Conservation (phyloP, 2,329 filamentous ascomycete species). For the Bipolaris gigantea region DNA sequence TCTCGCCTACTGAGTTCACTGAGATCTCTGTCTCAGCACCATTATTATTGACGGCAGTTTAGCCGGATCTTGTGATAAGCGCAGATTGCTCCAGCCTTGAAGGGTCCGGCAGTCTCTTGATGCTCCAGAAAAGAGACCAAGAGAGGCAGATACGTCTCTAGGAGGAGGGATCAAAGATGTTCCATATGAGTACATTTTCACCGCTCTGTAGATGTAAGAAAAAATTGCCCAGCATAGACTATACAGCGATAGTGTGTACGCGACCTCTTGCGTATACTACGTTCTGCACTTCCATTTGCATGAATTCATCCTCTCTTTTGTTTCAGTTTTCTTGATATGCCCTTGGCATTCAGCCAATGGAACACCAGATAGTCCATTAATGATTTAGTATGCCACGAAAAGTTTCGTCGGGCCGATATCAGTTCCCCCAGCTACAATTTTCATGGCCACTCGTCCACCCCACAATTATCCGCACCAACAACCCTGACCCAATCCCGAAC, state of each 20-base stretch:
- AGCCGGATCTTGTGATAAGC: too few species aligned
- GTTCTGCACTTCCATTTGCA: neutral
- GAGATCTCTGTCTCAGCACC: too few species aligned
- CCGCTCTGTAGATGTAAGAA: too few species aligned
- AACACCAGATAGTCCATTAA: neutral
- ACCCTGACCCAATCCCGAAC: constrained; percentile 2
- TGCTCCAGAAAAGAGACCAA: too few species aligned
- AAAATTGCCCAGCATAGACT: neutral
- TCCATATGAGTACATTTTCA: too few species aligned
- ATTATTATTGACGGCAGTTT: too few species aligned
- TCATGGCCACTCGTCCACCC: neutral
- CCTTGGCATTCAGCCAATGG: neutral
- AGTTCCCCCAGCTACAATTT: neutral
- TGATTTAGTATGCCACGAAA: neutral
- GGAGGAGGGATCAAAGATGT: too few species aligned
- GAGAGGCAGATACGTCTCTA: too few species aligned
- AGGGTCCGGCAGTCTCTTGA: too few species aligned
- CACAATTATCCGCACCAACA: neutral
- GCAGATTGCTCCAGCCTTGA: too few species aligned
- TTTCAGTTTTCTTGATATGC: neutral
- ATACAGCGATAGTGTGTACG: neutral
- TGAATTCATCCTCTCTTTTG: neutral
- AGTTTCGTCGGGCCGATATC: neutral
- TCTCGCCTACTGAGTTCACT: too few species aligned
- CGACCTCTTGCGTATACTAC: neutral